A percentile compares a stretch with the other conserved stretches of the same genome.
Conservation (phyloP, 139 green algal species). For the Microglena sp. region DNA sequence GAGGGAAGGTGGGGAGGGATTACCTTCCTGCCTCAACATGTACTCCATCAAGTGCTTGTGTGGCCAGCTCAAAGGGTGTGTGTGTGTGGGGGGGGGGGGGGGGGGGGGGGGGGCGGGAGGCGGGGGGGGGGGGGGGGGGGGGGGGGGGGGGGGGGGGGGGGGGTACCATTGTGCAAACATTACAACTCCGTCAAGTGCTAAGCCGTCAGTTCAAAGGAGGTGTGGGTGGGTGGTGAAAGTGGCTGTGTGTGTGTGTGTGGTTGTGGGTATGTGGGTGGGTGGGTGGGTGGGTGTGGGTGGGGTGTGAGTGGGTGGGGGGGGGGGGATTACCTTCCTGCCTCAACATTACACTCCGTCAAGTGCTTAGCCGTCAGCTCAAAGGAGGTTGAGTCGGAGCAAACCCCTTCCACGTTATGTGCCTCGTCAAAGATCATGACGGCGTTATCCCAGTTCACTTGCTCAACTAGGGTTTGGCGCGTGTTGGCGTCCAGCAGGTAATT, state of each 20-base stretch:
- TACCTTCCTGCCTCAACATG: too few relatives aligned
- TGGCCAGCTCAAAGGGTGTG: not conserved
- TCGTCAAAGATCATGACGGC: constrained; percentile 92
- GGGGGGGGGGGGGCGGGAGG: not conserved
- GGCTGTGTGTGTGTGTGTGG: constrained; percentile 6
- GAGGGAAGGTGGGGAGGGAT: too few relatives aligned
- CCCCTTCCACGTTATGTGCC: constrained; percentile 87
- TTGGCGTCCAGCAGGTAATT: constrained; percentile 81
- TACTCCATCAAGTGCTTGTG: too few relatives aligned
- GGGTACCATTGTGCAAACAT: too few relatives aligned
- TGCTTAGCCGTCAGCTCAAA: constrained; percentile 68
- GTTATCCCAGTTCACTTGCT: constrained; percentile 52
- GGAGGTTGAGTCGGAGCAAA: constrained; percentile 73
- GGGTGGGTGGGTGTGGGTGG: not conserved
- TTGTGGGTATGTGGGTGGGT: not conserved
- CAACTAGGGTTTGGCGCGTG: constrained; percentile 45
- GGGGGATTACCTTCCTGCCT: too few relatives aligned
- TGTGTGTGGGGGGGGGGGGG: not conserved
- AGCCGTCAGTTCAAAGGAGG: constrained; percentile 71
- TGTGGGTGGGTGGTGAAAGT: not conserved
- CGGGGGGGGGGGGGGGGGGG: not conserved
- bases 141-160: too few relatives aligned
- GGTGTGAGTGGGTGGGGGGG: too few relatives aligned
- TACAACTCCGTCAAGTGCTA: constrained; percentile 37
- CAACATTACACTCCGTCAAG: constrained; percentile 40